A percentile compares a stretch with the other conserved stretches of the same genome.
phyloP scores from a whole-genome alignment of 2,329 filamentous ascomycete species.

The Pseudopithomyces maydicus region DNA sequence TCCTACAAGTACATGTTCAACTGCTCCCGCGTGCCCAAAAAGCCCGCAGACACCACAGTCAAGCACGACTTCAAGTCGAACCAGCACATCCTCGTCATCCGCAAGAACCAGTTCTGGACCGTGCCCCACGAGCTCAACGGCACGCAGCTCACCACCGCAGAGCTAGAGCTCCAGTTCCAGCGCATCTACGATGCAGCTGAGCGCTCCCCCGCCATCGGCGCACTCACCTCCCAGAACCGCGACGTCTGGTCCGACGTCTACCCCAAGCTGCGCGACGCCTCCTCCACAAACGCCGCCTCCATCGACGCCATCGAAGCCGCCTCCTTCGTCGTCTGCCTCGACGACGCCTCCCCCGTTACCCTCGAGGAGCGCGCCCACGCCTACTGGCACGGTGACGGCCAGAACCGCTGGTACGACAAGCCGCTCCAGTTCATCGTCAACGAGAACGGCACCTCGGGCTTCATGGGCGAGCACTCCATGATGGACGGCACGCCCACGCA shows the following conservation, averaged over 20 bases:
- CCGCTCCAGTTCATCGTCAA: slow-evolving; percentile 97
- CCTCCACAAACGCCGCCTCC: slow-evolving; percentile 75
- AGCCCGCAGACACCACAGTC: slow-evolving; percentile 78
- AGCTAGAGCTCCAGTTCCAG: slow-evolving; percentile 89
- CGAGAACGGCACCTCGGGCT: slow-evolving; percentile 95
- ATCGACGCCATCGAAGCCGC: slow-evolving; percentile 84
- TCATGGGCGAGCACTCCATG: slow-evolving; percentile 99
- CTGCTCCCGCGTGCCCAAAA: slow-evolving; percentile 80
- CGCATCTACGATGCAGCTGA: slow-evolving; percentile 80
- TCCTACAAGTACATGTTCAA: slow-evolving; percentile 99
- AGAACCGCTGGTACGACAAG: slow-evolving; percentile 98
- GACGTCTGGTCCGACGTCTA: slow-evolving; percentile 84
- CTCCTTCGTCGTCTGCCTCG: slow-evolving; percentile 90
- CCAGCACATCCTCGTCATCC: slow-evolving; percentile 86
- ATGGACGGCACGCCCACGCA: slow-evolving; percentile 99
- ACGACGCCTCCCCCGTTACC: slow-evolving; percentile 88
- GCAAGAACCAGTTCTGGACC: slow-evolving; percentile 99
- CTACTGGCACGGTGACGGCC: slow-evolving; percentile 98
- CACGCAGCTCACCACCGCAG: slow-evolving; percentile 82
- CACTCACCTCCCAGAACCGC: slow-evolving; percentile 88
- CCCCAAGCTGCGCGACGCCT: slow-evolving; percentile 71
- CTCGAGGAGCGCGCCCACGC: slow-evolving; percentile 93
- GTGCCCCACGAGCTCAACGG: slow-evolving; percentile 80
- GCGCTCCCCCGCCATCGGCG: slow-evolving; percentile 75
- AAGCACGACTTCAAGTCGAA: slow-evolving; percentile 78